phyloP scores from a whole-genome alignment of 257 asterid genomes.

The Ocimum tenuiflorum region DNA sequence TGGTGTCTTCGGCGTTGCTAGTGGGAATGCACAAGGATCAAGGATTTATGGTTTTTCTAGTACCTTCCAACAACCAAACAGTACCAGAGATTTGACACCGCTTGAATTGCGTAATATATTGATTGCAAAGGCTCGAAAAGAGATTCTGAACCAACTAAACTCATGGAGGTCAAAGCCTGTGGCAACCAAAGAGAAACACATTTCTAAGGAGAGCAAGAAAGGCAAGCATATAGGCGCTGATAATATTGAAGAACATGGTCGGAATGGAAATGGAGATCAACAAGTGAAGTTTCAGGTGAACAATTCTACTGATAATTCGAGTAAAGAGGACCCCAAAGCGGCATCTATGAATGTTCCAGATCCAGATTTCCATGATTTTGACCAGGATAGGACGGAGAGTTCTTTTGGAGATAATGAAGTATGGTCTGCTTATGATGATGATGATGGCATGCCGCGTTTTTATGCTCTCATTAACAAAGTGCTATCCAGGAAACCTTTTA shows the following conservation, averaged over 20 bases:
- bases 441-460: conserved; percentile 84
- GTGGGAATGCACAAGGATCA: too few species aligned
- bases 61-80: conserved; percentile 23
- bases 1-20: conserved; percentile 17
- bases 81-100: conserved; percentile 38
- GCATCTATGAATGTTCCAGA: conserved; percentile 69
- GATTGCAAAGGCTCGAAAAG: conserved; percentile 41
- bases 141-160: conserved; percentile 34
- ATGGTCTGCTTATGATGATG: conserved; percentile 76
- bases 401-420: conserved; percentile 68
- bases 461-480: conserved; percentile 65
- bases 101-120: conserved; percentile 37
- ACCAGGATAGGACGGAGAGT: conserved; percentile 47
- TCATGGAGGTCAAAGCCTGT: conserved; percentile 25
- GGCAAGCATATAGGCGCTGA: conserved; percentile 12
- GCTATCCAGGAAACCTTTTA: conserved; percentile 55
- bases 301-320: conserved; percentile 25
- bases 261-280: conserved; percentile 31
- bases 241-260: conserved; percentile 22
- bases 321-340: conserved; percentile 14
- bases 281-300: conserved; percentile 16
- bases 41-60: too few species aligned
- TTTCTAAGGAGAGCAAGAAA: conserved; percentile 32
- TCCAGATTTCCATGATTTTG: conserved; percentile 76
- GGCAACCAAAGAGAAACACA: conserved; percentile 16